A percentile compares a stretch with the other conserved stretches of the same genome.
Evolutionary conservation across 306 rosid genomes (phyloP).

Genomic region (Lathyrus tuberosus): DNA sequence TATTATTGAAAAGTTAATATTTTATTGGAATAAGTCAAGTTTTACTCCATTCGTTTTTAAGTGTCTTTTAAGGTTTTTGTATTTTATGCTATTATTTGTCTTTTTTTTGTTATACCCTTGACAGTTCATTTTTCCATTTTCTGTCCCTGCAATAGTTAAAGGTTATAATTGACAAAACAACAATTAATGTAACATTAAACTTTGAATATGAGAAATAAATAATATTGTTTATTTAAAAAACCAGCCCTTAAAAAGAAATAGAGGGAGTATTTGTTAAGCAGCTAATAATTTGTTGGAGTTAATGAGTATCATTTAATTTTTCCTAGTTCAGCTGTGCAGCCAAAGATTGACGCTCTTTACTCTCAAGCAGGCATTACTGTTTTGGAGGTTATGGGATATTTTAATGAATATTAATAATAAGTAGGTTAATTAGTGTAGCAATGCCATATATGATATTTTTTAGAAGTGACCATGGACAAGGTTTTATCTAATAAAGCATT

Average conservation of each 20-base stretch:
- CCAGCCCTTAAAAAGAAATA: neutral
- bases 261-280: constrained; percentile 1
- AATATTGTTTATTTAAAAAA: neutral
- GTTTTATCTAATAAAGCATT: no score
- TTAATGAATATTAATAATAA: neutral
- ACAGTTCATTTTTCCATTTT: constrained; percentile 5
- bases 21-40: constrained; percentile 77
- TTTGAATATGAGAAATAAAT: neutral
- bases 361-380: constrained; percentile 14
- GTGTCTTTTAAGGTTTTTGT: neutral
- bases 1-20: constrained; percentile 34
- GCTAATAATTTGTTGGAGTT: neutral
- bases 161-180: neutral
- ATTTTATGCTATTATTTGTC: constrained; percentile 9
- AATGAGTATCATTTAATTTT: neutral
- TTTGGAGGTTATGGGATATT: constrained; percentile 19
- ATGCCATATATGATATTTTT: neutral
- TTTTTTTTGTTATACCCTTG: neutral
- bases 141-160: neutral
- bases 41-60: neutral
- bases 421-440: constrained; percentile 10
- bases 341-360: constrained; percentile 20
- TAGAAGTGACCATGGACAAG: no score
- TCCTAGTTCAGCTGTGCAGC: constrained; percentile 16
- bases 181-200: neutral